Conservation (phyloP, 176 grass and related monocot genomes). For the Echinochloa phyllopogon region DNA sequence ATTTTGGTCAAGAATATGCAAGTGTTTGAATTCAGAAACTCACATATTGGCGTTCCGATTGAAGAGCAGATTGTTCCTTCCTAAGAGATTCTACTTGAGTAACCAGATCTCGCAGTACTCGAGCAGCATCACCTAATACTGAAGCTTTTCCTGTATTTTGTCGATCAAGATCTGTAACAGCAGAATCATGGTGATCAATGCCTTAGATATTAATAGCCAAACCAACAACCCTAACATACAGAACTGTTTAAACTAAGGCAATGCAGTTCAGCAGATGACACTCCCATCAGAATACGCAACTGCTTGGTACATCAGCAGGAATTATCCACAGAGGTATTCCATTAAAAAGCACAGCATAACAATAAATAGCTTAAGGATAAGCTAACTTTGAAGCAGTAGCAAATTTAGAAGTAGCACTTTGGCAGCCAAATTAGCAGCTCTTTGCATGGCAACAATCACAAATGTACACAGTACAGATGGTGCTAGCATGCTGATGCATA, state of each 20-base stretch:
- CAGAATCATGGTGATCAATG: conserved; percentile 37
- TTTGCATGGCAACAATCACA: background rate
- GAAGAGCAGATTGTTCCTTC: conserved; percentile 66
- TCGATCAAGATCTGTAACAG: conserved; percentile 68
- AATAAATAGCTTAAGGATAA: background rate
- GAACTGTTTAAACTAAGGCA: background rate
- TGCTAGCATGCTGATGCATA: conserved; percentile 8
- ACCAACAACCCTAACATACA: conserved; percentile 22
- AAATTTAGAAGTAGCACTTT: background rate
- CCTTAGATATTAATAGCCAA: conserved; percentile 15
- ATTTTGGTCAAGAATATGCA: conserved; percentile 2
- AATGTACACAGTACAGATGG: background rate
- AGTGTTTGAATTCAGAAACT: conserved; percentile 46
- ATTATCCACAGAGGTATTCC: conserved; percentile 1
- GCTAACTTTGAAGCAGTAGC: background rate
- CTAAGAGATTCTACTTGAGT: conserved; percentile 71
- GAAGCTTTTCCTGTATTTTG: conserved; percentile 76
- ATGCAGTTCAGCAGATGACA: conserved; percentile 11
- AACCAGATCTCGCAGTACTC: conserved; percentile 64
- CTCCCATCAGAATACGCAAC: background rate
- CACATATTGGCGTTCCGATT: conserved; percentile 67
- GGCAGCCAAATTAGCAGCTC: conserved; percentile 2
- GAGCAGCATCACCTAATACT: conserved; percentile 64
- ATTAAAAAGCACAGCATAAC: background rate
- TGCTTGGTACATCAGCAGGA: background rate